These are phyloP conservation scores for Adiantum capillusveneris DNA, from an alignment of 75 land plant genomes.

Conservation along the genomic window DNA sequence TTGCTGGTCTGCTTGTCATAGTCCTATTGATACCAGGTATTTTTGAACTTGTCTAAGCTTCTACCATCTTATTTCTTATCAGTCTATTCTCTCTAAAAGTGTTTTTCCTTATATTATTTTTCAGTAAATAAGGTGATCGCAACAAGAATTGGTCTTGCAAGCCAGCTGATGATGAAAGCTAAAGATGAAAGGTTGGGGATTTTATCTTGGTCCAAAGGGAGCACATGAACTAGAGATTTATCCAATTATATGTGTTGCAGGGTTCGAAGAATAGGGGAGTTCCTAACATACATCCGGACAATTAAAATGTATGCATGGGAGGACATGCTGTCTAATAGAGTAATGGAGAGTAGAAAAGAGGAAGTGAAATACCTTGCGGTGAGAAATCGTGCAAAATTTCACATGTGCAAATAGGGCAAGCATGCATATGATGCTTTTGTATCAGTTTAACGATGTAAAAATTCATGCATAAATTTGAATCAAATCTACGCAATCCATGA, in stretches of 20 bases:
- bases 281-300: conserved; percentile 72
- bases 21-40: conserved; percentile 88
- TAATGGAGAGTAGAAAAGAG: conserved; percentile 54
- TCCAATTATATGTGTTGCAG: conserved; percentile 41
- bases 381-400: no score
- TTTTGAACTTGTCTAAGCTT: neutral
- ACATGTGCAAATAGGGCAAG: no score
- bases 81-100: neutral
- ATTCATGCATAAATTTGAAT: no score
- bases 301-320: conserved; percentile 97
- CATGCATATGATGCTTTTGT: no score
- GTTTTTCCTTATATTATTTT: conserved; percentile 2
- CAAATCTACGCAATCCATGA: no score
- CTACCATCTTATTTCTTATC: no score
- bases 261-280: conserved; percentile 65
- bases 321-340: conserved; percentile 42
- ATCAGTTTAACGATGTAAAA: no score
- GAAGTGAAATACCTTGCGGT: conserved; percentile 79
- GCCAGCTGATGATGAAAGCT: conserved; percentile 80
- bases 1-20: conserved; percentile 76
- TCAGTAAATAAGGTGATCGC: conserved; percentile 91
- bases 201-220: neutral
- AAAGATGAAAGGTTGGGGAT: conserved; percentile 77
- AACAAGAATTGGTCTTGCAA: conserved; percentile 62
- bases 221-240: neutral